A percentile compares a stretch with the other conserved stretches of the same genome.
phyloP scores from a whole-genome alignment of 2,329 filamentous ascomycete species.

The Venturia aucupariae region DNA sequence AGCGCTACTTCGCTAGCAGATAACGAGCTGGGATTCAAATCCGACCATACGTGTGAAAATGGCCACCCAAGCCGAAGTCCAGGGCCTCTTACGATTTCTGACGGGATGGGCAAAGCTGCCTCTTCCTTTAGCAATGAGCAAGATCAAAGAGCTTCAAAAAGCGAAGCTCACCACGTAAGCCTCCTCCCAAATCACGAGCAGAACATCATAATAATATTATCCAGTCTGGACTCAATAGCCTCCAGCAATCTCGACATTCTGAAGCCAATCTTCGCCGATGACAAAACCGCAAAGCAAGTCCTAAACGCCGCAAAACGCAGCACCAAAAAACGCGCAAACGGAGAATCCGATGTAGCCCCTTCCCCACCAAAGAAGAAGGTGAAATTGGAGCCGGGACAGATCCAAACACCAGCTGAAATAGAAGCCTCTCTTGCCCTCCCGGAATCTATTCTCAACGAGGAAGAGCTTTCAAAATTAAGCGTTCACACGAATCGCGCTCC shows the following conservation, averaged over 20 bases:
- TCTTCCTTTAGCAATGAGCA: constrained; percentile 44
- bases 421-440: constrained; percentile 56
- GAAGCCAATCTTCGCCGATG: constrained; percentile 38
- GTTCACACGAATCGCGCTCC: constrained; percentile 74
- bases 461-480: constrained; percentile 46
- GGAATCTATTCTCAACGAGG: constrained; percentile 44
- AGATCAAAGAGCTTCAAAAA: constrained; percentile 45
- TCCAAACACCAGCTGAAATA: constrained; percentile 43
- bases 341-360: constrained; percentile 19
- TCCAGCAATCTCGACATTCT: constrained; percentile 38
- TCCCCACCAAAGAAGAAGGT: constrained; percentile 32
- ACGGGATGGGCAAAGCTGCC: constrained; percentile 50
- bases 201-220: neutral
- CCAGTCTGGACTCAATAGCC: constrained; percentile 29
- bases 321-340: constrained; percentile 43
- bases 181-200: neutral
- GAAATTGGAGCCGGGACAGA: constrained; percentile 23
- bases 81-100: constrained; percentile 46
- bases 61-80: constrained; percentile 25
- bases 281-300: constrained; percentile 48
- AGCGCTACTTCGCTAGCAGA: neutral
- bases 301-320: constrained; percentile 48
- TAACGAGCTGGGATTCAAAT: neutral
- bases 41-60: neutral
- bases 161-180: constrained; percentile 21